Evolutionary conservation across 1,139 yeast genomes (phyloP), one percentile per base, ranked within the genome.

Genomic region (Lodderomyces theae): DNA sequence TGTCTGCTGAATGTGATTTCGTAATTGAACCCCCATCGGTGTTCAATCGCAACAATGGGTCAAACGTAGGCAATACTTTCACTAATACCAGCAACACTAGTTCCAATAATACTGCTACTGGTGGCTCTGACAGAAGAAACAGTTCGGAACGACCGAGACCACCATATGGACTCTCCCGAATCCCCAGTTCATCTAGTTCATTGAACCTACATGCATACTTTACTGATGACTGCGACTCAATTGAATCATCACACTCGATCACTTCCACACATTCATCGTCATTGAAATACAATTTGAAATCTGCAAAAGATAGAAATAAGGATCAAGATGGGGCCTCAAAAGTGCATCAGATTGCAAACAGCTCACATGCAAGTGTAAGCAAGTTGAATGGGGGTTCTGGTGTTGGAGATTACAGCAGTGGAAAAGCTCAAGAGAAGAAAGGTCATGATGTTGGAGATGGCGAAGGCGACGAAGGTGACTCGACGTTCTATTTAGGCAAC

Each of bases 171-270:
- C 52, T 70, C 10, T 52, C 62, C 39, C 54, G 68, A 32, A 67
- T 71, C 24, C 61, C 75, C 33, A 68, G 74, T 46, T 66, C 73
- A 16, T 65, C 65, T 41, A 66, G 74, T 24, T 67, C 74, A 28
- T 58, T 72, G 32, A 72, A 72, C 47, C 59, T 72, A 39, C 66
- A 72, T 48, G 76, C 74, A 7, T 72, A 69, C 45, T 57, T 72
- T 38, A 69, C 74, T 4, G 76, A 70, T 45, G 72, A 64, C 34
- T 49, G 54, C 5, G 51, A 45, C 34, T 9, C 37, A 33, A 19
- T 42, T 38, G n/a, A 37, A 36, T 21, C 35, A 35, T 10, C 34
- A 36, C 18, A 44, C 34, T 22, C 31, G 3, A 28, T 15, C 15
- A 17, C n/a, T 5, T 28, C 31, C 7, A 28, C 11, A 6, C 31